These are phyloP conservation scores for Tetrahymena thermophila DNA, from an alignment of 73 alveolate genomes.

Conservation along the genomic window DNA sequence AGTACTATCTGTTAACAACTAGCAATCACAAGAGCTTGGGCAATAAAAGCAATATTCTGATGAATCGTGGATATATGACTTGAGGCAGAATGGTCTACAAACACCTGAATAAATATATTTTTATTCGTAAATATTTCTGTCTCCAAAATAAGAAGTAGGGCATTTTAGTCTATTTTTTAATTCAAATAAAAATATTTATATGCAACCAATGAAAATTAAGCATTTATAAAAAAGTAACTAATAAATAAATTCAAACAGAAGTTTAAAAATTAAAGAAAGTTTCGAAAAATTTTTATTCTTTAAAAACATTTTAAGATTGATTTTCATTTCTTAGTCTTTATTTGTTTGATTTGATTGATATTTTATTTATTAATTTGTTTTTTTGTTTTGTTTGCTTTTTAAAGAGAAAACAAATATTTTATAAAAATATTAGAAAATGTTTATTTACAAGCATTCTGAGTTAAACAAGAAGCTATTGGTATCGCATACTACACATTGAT, in stretches of 20 bases:
- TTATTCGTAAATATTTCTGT: neutral
- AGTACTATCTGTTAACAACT: neutral
- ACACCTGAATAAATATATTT: neutral
- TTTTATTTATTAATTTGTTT: too few relatives aligned
- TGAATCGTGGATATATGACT: neutral
- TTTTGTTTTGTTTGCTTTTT: too few relatives aligned
- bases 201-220: too few relatives aligned
- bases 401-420: too few relatives aligned
- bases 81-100: neutral
- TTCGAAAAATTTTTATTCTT: too few relatives aligned
- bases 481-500: neutral
- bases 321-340: too few relatives aligned
- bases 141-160: neutral
- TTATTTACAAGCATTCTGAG: neutral
- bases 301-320: too few relatives aligned
- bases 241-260: too few relatives aligned
- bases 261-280: too few relatives aligned
- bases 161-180: neutral
- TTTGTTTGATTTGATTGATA: too few relatives aligned
- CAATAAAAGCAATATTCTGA: neutral
- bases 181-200: too few relatives aligned
- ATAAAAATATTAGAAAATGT: neutral
- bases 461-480: neutral
- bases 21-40: neutral
- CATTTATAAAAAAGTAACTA: too few relatives aligned